Base-by-base conservation (phyloP, 1,284 basidiomycete species). In the Rhizoctonia solani region DNA sequence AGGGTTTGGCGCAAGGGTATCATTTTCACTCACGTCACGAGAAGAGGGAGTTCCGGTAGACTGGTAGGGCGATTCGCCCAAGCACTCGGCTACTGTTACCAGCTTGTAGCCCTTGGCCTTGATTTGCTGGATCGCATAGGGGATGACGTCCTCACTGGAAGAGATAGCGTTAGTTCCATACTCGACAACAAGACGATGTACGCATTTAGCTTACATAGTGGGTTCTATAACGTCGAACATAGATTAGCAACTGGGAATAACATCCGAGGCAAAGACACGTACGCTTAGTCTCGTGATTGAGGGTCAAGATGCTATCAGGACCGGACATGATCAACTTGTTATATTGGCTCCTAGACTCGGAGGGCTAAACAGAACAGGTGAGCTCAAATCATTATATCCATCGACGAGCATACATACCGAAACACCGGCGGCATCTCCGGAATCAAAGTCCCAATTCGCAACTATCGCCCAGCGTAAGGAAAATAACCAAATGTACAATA, bases 391-490 rank as follows among this genome's bases (percentile, higher is more conserved):
- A 6, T 6, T 14, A 30, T n/a, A 21, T 49, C 21, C 9, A 11
- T 11, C 25, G 23, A 30, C 19, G 34, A 27, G 32, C 1, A 21
- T 29, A 49, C 61, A 1, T 53, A 65, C 59, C 47, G 59, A 25
- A 9, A 23, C 23, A n/a, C 69, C 69, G 16, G 23, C 30, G 16
- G 66, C 47, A 39, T 71, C 70, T 14, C 69, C 69, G 2, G 66
- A 68, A 42, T 71, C 70, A 34, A 70, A 65, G 54, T 69, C 65
- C 70, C 70, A 71, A 27, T 54, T 67, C 32, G 69, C 69, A 29
- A 71, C 55, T 56, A 37, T 1, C 16, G 29, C n/a, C 16, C 21
- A 50, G 32, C 13, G 16, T 25, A 27, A 53, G 39, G 27, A 16
- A 14, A 1, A 4, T 27, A 11, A 55, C 29, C 21, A 39, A 5